Evolutionary conservation across 441 rosid species (phyloP), one percentile per base, ranked within the genome.

Genomic region (Populus tomentosa): DNA sequence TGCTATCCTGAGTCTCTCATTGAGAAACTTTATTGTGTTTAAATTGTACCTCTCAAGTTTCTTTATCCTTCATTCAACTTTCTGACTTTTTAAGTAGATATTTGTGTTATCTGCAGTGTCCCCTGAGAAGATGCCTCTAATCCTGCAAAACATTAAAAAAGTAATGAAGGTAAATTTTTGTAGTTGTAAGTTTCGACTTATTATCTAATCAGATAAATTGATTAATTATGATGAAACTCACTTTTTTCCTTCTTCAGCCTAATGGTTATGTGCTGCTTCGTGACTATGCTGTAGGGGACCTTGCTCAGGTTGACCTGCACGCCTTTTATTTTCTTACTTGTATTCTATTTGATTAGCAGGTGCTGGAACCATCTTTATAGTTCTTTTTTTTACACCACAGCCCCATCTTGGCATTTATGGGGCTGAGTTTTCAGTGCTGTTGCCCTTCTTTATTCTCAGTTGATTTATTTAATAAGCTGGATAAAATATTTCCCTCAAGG

Each of bases 41-140:
- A 33, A 66, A 75, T 65, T 76, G 70, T 40, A 10, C 38, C 74
- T n/a, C 32, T 72, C 63, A 23, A 30, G 73, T 80, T 38, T 69
- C 26, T 20, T 28, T 21, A 8, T 35, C 56, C 38, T 50, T 80
- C 63, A 21, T 69, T 78, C 79, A 81, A 78, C 82, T 65, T 77
- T 86, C 90, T 90, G 85, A 91, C 92, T 38, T 86, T 86, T 87
- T 83, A 88, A 90, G 90, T 88, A 95, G 97, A 92, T 93, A 80
- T 95, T 95, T 86, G 88, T 93, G 67, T 87, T 95, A 83, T 95
- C 99, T 84, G 98, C 99, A 84, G 93, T 93, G 78, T 92, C 97
- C 23, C 98, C 98, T 40, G 99, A 94, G 87, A 93, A 91, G 89
- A 93, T 95, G 99, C 85, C 92, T 75, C 76, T 86, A 59, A 92